Base-by-base conservation (phyloP, 2,329 filamentous ascomycete genomes). In the Sclerotinia trifoliorum region DNA sequence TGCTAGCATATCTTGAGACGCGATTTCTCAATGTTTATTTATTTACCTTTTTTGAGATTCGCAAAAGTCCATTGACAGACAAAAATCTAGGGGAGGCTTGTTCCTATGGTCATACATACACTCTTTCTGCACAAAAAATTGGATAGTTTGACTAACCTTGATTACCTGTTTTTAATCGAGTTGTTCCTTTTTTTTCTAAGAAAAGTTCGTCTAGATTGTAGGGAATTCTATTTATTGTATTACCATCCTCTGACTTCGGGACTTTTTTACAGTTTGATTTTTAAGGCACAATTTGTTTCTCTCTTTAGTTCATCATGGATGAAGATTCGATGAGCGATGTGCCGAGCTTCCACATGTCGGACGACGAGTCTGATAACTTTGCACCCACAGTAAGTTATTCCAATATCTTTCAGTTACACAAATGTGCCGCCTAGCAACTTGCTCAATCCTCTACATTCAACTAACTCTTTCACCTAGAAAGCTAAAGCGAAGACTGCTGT, bases 301-400 rank as follows among this genome's bases (percentile, higher is more conserved):
- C 63, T 61, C 58, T 24, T 51, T 49, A 60, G 55, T 67, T 21
- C 65, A 55, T 60, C 57, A 73, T 74, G 71, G 74, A 73, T 52
- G 73, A 74, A 55, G 73, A 76, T 66, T 75, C 73, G 17, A 79
- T 79, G 55, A 84, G 87, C 79, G 85, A 87, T 67, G 87, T 88
- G 73, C 87, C 86, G 61, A 81, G 84, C 74, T 88, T 88, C 73
- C 83, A 85, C 57, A 79, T 81, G 70, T 80, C 81, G 49, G 69
- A 83, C 69, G 81, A 81, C 68, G 84, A 86, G 71, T 90, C 87
- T 32, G 88, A 89, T 71, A 79, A 67, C 71, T 90, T 85, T 78
- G 81, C 82, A 2, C 86, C 86, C 51, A 84, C 83, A 68, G 80
- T 87, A 82, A 69, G 79, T 80, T 77, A 69, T 74, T 63, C 29